Base-by-base conservation (phyloP, 345 rosid genomes). In the Lumnitzera racemosa region DNA sequence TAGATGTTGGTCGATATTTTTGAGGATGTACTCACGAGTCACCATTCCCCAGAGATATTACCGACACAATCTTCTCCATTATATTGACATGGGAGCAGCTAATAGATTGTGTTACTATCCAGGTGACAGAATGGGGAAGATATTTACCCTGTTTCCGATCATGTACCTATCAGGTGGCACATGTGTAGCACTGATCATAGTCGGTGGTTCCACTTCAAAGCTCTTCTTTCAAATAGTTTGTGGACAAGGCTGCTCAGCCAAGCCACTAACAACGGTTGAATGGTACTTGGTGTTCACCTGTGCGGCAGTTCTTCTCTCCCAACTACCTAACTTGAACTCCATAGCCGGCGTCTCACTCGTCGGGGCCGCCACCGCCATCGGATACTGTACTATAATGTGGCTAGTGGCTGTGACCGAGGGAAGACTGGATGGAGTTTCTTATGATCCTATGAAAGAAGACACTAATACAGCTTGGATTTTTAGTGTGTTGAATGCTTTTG, bases 261-360 rank as follows among this genome's bases (percentile, higher is more conserved):
- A 64, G 57, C 55, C 62, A 12, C 46, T 65, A 46, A 65, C 70
- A 12, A 62, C 52, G 12, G 64, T 53, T 11, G 77, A 69, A 62
- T 73, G 77, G 77, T 73, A 73, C 73, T 53, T 73, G 13, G 70
- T 69, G 49, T 73, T 73, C 54, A 65, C 77, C 7, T 61, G 55
- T 15, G 65, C 70, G 0, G 67, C 67, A 0, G 67, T 65, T 31
- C 3, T 73, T 2, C 50, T 69, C 31, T 69, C 77, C 17, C 73
- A 65, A 56, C 61, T 68, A 41, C 77, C 77, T 6, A 65, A 73
- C 63, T 23, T 73, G 57, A 73, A 73, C 53, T 73, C 77, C 14
- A 69, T 73, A 3, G 71, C 70, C 16, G 65, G 70, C 3, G 71
- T 74, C 50, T 65, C 71, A 2, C 51, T 69, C 13, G 11, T 62